These are phyloP conservation scores for Dillenia turbinata DNA, from an alignment of 164 flowering plant genomes.

Conservation along the genomic window DNA sequence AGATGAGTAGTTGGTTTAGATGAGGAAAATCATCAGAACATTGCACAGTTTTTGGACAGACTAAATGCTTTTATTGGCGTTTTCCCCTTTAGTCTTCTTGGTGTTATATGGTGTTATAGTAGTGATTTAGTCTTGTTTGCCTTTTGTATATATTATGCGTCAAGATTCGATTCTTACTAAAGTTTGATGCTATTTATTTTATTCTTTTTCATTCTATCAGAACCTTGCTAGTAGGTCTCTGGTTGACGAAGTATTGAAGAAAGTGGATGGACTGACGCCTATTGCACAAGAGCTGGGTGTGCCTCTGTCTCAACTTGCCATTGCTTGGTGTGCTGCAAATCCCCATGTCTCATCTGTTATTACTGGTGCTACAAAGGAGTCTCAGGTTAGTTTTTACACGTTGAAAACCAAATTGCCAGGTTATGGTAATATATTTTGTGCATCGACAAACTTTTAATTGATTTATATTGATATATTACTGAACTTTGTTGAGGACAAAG, in stretches of 20 bases:
- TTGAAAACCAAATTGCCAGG: too few relatives aligned
- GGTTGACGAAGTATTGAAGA: conserved; percentile 90
- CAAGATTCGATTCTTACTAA: not conserved
- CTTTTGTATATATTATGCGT: too few relatives aligned
- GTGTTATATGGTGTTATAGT: not conserved
- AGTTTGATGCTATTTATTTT: not conserved
- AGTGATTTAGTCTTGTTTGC: not conserved
- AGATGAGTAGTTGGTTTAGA: too few relatives aligned
- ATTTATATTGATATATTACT: too few relatives aligned
- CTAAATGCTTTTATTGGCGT: too few relatives aligned
- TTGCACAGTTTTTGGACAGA: too few relatives aligned
- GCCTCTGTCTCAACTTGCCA: conserved; percentile 87
- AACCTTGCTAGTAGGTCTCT: conserved; percentile 85
- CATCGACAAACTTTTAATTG: too few relatives aligned
- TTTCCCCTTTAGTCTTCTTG: too few relatives aligned
- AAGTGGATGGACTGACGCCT: conserved; percentile 81
- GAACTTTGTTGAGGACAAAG: too few relatives aligned
- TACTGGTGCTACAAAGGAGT: conserved; percentile 96
- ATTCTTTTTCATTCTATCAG: conserved; percentile 28
- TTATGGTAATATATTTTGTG: too few relatives aligned
- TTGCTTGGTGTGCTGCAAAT: conserved; percentile 99
- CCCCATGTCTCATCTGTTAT: conserved; percentile 97
- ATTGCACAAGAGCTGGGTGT: conserved; percentile 91
- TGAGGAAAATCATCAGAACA: too few relatives aligned
- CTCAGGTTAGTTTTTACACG: conserved; percentile 53